Evolutionary conservation across 1,139 yeast species (phyloP), one percentile per base, ranked within the genome.

Genomic region (Yamadazyma sp.): DNA sequence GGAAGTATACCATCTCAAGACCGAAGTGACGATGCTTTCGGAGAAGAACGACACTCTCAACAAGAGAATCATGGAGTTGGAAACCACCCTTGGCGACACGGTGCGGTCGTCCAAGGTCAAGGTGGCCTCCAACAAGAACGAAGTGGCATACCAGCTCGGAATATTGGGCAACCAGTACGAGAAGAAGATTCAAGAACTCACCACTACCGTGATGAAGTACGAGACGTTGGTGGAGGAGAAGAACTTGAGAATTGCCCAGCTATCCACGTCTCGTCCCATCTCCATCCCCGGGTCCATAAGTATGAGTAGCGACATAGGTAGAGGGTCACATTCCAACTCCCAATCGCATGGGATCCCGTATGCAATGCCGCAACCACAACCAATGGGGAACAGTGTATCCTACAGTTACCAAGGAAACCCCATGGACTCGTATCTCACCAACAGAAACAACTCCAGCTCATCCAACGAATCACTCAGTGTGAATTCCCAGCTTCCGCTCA

Each of bases 181-280:
- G 28, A 59, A 54, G 39, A 63, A 59, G 38, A 56, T 67, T 13
- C 64, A 63, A 40, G 71, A 67, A 31, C 45, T 67, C 16, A 45
- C 58, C 2, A 48, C 62, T 2, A 54, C 57, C 1, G 48, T 69
- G 1, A 41, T 59, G 14, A 62, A 58, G 43, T 70, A 60, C 44
- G 76, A 70, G 48, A 51, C 53, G 2, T 44, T 67, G 14, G 45
- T 73, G 2, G 71, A 67, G 33, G 70, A 66, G 33, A 69, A 66
- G 45, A 70, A 72, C 37, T 44, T 59, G 1, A 54, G 55, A 29
- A 59, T 73, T 3, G 48, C 63, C 6, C 69, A 64, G 40, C 44
- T 71, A 20, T 59, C 70, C 2, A 56, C 70, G 0, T 61, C 77
- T 2, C 62, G 59, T 40, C 78, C 78, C 0, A 70, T 73, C 15